Evolutionary conservation across 2,329 filamentous ascomycete genomes (phyloP).

Genomic region (Colletotrichum ledebouriae): DNA sequence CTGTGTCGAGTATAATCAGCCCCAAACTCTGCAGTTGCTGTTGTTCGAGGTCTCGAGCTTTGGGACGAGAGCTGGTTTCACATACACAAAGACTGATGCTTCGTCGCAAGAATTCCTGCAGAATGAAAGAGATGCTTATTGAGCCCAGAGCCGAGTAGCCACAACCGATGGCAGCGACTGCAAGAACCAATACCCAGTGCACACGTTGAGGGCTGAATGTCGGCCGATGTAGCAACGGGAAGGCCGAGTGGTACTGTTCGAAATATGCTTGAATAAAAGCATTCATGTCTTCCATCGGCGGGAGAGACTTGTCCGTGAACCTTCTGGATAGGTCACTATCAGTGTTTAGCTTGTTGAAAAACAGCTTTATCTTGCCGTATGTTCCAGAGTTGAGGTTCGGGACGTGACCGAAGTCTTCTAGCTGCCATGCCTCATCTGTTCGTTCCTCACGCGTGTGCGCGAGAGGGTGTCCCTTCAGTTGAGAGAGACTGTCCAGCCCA

Average conservation of each 20-base stretch:
- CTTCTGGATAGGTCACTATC: not conserved
- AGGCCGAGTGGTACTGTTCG: not conserved
- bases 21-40: too few species aligned
- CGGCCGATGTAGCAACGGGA: conserved; percentile 1
- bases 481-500: not conserved
- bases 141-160: not conserved
- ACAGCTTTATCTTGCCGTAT: fast-evolving
- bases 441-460: not conserved
- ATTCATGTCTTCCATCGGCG: not conserved
- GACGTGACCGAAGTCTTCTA: not conserved
- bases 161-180: not conserved
- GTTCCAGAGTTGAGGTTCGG: not conserved
- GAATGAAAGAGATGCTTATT: not conserved
- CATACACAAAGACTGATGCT: not conserved
- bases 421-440: not conserved
- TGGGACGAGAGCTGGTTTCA: not conserved
- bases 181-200: not conserved
- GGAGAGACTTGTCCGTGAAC: not conserved
- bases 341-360: not conserved
- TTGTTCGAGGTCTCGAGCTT: too few species aligned
- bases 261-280: conserved; percentile 5
- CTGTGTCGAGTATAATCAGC: not conserved
- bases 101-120: conserved; percentile 2
- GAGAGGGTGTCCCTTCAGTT: not conserved
- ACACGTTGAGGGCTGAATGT: not conserved